Evolutionary conservation across 768 basidiomycete species (phyloP).

Genomic region (Aureoboletus auriporus): DNA sequence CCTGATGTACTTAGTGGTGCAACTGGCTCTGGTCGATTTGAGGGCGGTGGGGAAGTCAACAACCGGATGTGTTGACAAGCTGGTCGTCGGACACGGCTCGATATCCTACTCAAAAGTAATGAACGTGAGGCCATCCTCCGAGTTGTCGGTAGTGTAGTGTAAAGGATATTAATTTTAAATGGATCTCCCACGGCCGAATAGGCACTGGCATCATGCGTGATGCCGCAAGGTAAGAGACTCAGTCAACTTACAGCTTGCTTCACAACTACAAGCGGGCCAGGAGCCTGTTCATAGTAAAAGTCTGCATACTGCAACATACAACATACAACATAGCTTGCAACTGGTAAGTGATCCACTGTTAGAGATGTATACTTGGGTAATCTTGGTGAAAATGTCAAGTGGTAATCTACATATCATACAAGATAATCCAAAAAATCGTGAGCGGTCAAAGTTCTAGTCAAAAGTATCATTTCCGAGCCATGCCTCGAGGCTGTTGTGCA

Average conservation of each 20-base stretch:
- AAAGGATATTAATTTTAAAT: not conserved
- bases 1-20: not conserved
- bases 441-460: not conserved
- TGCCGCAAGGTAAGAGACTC: no score
- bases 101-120: slow-evolving; percentile 7
- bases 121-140: slow-evolving; percentile 13
- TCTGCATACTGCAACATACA: no score
- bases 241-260: no score
- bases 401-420: slow-evolving; percentile 6
- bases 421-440: not conserved
- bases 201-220: no score
- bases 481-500: slow-evolving; percentile 4
- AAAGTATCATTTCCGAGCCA: not conserved
- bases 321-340: no score
- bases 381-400: no score
- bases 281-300: no score
- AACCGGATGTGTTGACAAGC: slow-evolving; percentile 9
- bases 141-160: not conserved
- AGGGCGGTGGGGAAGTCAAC: slow-evolving; percentile 6
- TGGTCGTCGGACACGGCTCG: slow-evolving; percentile 8
- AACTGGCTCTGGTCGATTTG: slow-evolving; percentile 6
- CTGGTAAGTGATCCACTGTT: no score
- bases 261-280: no score
- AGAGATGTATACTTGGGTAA: no score
- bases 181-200: no score